These are phyloP conservation scores for Hysterangium stoloniferum DNA, from an alignment of 768 basidiomycete genomes.

Conservation along the genomic window DNA sequence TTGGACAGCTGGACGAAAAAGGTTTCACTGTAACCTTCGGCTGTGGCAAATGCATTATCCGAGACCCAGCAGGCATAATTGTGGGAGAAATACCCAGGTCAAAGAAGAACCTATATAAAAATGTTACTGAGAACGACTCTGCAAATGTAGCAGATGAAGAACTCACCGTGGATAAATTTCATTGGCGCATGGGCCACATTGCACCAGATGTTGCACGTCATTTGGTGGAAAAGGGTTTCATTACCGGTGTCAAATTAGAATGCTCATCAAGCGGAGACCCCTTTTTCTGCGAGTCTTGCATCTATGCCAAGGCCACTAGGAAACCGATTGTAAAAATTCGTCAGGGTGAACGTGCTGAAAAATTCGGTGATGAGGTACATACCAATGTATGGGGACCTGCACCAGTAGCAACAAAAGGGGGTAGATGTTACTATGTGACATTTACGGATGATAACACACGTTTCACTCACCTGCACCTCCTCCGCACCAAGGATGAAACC, in stretches of 20 bases:
- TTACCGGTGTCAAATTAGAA: conserved; percentile 26
- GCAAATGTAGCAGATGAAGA: neutral
- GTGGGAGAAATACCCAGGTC: conserved; percentile 15
- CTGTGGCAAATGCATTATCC: conserved; percentile 15
- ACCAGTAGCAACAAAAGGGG: conserved; percentile 16
- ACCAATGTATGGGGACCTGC: conserved; percentile 4
- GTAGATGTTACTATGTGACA: conserved; percentile 16
- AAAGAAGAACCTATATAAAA: conserved; percentile 18
- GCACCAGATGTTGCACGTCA: conserved; percentile 17
- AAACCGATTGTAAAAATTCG: conserved; percentile 23
- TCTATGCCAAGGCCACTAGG: conserved; percentile 33
- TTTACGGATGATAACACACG: conserved; percentile 15
- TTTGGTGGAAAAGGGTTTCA: conserved; percentile 23
- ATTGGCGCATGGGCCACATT: conserved; percentile 30
- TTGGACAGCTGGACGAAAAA: conserved; percentile 14
- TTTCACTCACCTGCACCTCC: conserved; percentile 4
- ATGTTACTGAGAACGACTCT: neutral
- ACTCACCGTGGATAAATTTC: conserved; percentile 26
- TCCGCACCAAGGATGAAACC: conserved; percentile 1
- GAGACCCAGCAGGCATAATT: conserved; percentile 5
- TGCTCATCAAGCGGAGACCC: conserved; percentile 11
- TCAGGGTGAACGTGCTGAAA: conserved; percentile 20
- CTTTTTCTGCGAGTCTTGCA: conserved; percentile 35
- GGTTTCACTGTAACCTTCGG: conserved; percentile 14
- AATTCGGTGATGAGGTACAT: conserved; percentile 22